A percentile compares a stretch with the other conserved stretches of the same genome.
These are phyloP conservation scores for Xerocomellus amylosporus DNA, from an alignment of 768 basidiomycete genomes.

Conservation along the genomic window DNA sequence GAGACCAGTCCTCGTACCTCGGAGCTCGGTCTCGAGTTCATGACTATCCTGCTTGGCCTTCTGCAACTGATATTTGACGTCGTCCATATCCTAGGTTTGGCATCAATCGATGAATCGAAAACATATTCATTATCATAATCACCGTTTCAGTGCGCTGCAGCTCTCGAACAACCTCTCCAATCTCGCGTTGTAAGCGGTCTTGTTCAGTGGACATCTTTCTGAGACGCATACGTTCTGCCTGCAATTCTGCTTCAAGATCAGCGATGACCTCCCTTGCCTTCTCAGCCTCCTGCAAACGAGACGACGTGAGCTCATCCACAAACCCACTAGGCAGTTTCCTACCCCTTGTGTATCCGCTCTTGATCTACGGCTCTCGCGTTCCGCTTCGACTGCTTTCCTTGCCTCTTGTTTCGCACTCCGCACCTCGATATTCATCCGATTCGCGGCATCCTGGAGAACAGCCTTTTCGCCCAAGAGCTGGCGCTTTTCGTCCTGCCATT, in stretches of 20 bases:
- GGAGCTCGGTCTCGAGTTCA: constrained; percentile 68
- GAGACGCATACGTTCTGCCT: constrained; percentile 64
- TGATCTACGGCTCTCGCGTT: constrained; percentile 47
- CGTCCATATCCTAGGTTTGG: constrained; percentile 69
- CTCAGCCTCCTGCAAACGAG: constrained; percentile 58
- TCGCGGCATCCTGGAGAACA: constrained; percentile 67
- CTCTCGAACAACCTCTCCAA: constrained; percentile 58
- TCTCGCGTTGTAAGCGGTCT: constrained; percentile 58
- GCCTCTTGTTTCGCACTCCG: constrained; percentile 56
- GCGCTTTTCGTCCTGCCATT: constrained; percentile 68
- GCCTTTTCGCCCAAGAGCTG: constrained; percentile 68
- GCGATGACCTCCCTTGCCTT: constrained; percentile 60
- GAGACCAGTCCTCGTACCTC: constrained; percentile 44
- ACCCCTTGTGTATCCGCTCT: constrained; percentile 56
- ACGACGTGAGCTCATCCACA: background rate
- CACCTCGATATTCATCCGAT: constrained; percentile 61
- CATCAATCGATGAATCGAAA: constrained; percentile 2
- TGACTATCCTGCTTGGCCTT: constrained; percentile 71
- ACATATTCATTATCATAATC: constrained; percentile 4
- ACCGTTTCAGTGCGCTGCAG: constrained; percentile 72
- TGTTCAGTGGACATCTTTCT: constrained; percentile 64
- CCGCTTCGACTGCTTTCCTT: constrained; percentile 51
- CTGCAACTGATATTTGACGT: constrained; percentile 65
- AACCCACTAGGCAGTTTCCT: constrained; percentile 14
- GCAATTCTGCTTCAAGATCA: constrained; percentile 71